Percentiles rank a stretch among this genome's conserved stretches.
Evolutionary conservation across 208 protist genomes (phyloP).

Genomic region (Trypanosoma mega): DNA sequence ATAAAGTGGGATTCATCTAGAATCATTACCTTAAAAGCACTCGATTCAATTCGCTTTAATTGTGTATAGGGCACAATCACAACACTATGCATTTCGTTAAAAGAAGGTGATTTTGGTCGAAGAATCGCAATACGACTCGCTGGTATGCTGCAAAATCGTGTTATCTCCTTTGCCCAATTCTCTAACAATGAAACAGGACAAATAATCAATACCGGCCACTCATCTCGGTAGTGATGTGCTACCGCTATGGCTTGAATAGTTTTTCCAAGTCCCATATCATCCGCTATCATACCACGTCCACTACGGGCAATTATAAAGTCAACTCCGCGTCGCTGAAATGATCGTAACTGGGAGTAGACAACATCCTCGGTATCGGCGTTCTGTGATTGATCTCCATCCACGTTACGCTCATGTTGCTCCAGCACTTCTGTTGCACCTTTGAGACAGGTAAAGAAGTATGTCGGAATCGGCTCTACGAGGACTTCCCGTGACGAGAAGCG

Average conservation of each 20-base stretch:
- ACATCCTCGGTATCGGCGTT: constrained; percentile 51
- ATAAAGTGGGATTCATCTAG: constrained; percentile 96
- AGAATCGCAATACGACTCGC: constrained; percentile 69
- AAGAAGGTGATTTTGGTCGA: constrained; percentile 47
- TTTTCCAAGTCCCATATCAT: constrained; percentile 98
- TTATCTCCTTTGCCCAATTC: constrained; percentile 93
- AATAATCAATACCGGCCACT: constrained; percentile 95
- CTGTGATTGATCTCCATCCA: constrained; percentile 22
- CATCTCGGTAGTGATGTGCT: constrained; percentile 84
- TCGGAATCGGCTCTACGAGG: constrained; percentile 62
- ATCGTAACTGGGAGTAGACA: constrained; percentile 68
- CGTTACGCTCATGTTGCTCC: constrained; percentile 43
- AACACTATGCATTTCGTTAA: constrained; percentile 50
- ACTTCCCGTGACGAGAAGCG: constrained; percentile 18
- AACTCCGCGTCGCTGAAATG: constrained; percentile 82
- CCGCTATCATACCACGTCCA: constrained; percentile 91
- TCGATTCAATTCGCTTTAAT: constrained; percentile 59
- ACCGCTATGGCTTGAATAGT: constrained; percentile 95
- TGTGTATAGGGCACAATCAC: constrained; percentile 85
- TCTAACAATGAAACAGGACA: constrained; percentile 91
- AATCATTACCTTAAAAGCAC: constrained; percentile 88
- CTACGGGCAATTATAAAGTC: constrained; percentile 73
- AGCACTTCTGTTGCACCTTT: constrained; percentile 36
- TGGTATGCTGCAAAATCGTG: constrained; percentile 79
- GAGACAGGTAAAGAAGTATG: constrained; percentile 80